Base-by-base conservation (phyloP, 768 basidiomycete species). In the Tylopilus rubrobrunneus region DNA sequence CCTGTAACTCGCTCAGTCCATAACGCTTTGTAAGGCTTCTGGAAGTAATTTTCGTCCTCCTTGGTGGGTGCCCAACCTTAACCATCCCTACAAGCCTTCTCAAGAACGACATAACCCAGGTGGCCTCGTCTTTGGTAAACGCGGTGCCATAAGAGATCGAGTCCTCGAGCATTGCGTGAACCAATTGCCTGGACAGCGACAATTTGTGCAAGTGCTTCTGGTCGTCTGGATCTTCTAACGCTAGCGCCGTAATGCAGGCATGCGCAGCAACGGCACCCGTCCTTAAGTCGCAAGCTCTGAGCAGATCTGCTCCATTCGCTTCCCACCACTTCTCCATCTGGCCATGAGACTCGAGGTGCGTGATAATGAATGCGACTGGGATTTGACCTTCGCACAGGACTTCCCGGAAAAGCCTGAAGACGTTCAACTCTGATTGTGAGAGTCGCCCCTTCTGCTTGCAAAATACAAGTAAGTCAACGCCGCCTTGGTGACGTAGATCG, bases 401-500 rank as follows among this genome's bases (percentile, higher is more conserved):
- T 31, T 77, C 64, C 21, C 65, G 59, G 51, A 76, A 75, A 14
- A 75, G 57, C 41, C 52, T 59, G 58, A 73, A 74, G 56, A 62
- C 71, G 23, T 65, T 64, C 52, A 62, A 41, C 17, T 66, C 59
- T 4, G 68, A 55, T 7, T 59, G 47, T 19, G 58, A 60, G 50
- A 76, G 60, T 37, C 73, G 62, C 1, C 71, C 71, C 0, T 36
- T 49, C 14, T 65, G 63, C 51, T 71, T 71, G 58, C 68, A 69
- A 49, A 70, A 74, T 6, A 76, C 56, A 4, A 78, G 71, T 40
- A 78, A 63, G 58, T 67, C 70, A 29, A 77, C 59, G 3, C 75
- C 75, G 5, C 64, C 71, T 45, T 45, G 41, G n/a, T 15, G n/a
- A 31, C 56, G 53, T 3, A 77, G 55, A 6, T 54, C 61, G 7